Evolutionary conservation across 2,329 filamentous ascomycete genomes (phyloP), one percentile per base, ranked within the genome.

Genomic region (Beauveria rudraprayagi): DNA sequence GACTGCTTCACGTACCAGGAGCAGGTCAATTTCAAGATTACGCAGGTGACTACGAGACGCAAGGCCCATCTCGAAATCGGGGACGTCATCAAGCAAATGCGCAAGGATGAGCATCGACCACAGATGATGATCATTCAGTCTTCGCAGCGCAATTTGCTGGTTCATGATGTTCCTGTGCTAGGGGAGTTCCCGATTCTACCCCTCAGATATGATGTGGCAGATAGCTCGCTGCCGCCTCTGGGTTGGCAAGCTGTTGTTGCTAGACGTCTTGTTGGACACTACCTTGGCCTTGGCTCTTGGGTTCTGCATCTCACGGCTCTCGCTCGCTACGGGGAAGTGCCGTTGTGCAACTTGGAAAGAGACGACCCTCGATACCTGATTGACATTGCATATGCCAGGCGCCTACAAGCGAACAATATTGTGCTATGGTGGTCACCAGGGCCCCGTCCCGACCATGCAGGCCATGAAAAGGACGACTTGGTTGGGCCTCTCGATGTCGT

Each of bases 391-490:
- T 99, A 97, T 71, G 94, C 94, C 0, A 83, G 95, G 61, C 84
- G 92, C 19, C 78, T 99, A 56, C 91, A 96, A 69, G 88, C 90
- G 66, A 96, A 93, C 70, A 92, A 92, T 61, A 91, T 99, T 1
- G 90, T 99, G 6, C 79, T 99, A 7, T 99, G 94, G 94, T 99
- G 94, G 94, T 97, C 93, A 19, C 81, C 85, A 10, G 87, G 88
- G 7, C 86, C 93, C 0, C 85, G 89, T 56, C 94, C 95, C 1
- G 94, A 99, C 71, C 94, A 99, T 74, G 94, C 92, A 51, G 94
- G 94, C 0, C 92, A 97, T 71, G 94, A 99, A 72, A 90, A 88
- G 64, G 95, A 99, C 68, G 91, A 97, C 72, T 84, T 97, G 24
- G 77, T 90, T 0, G 90, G 90, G 0, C 84, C 90, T 2, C 81